Evolutionary conservation across 371 early-diverging fungal genomes (phyloP), one percentile per base, ranked within the genome.

Genomic region (Lichtheimia ramosa): DNA sequence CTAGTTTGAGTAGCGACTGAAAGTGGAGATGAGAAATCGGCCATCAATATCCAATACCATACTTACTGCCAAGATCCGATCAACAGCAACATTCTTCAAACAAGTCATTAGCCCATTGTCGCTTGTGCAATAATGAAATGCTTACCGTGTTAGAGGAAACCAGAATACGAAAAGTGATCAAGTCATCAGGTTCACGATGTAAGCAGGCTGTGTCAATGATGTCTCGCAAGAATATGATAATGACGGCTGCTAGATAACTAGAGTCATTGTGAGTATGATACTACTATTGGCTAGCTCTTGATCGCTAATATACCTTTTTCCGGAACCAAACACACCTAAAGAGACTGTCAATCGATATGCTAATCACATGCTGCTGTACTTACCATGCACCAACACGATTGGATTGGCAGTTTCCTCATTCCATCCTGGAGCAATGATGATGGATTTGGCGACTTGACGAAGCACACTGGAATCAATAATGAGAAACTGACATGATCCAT

Each of bases 31-130:
- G 24, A 42, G 8, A 43, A 49, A 48, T 54, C 20, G 13, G 5
- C 23, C 4, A 40, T 20, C 39, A 3, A 3, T 25, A 42, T n/a
- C 5, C 40, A 10, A 34, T 34, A 34, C 10, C 3, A 39, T 21
- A 48, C 49, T 65, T 73, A 77, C 83, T 65, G 61, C 63, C 20
- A 96, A 71, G 51, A 96, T 90, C 40, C 93, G 84, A 68, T 96
- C 96, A 3, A 96, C 96, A 4, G 96, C 96, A 5, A 95, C 93
- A 64, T 91, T 92, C 73, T 74, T 58, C 20, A 41, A 12, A 21
- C 25, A 50, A 43, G 20, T 39, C 43, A 7, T 49, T 3, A 43
- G n/a, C 16, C 28, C n/a, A 7, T 34, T 24, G 20, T 12, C 46
- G n/a, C 2, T 52, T 18, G 43, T 18, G 43, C 12, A 2, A 12